Evolutionary conservation across 2,329 filamentous ascomycete genomes (phyloP).

Genomic region (Neofusicoccum kwambonambiense): DNA sequence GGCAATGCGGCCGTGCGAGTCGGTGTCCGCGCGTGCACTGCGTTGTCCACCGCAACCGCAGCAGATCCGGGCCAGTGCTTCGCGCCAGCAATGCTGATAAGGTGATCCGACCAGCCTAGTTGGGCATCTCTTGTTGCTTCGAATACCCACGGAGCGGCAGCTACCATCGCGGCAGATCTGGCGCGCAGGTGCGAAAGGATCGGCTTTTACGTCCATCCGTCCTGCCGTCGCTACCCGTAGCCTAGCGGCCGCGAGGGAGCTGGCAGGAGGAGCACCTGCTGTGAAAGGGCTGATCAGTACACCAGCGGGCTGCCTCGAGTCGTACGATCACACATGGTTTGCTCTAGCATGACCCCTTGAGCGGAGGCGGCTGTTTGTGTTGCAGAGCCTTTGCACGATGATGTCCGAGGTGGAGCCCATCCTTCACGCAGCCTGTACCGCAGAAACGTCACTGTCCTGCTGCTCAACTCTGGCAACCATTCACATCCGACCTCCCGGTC

Average conservation of each 20-base stretch:
- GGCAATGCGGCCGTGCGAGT: background rate
- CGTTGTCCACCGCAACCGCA: conserved; percentile 1
- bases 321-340: background rate
- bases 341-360: background rate
- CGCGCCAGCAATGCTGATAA: background rate
- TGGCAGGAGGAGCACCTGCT: background rate
- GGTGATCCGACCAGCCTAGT: background rate
- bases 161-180: too few species aligned
- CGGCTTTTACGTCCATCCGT: background rate
- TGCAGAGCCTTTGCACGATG: background rate
- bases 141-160: background rate
- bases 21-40: background rate
- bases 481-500: background rate
- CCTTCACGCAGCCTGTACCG: background rate
- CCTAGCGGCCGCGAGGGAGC: background rate
- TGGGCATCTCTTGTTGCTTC: background rate
- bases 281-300: background rate
- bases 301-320: background rate
- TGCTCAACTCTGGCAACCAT: background rate
- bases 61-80: background rate
- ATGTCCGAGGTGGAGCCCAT: background rate
- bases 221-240: background rate
- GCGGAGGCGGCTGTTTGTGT: background rate
- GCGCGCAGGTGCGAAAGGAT: too few species aligned
- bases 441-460: background rate